These are phyloP conservation scores for Candida endomychidarum DNA, from an alignment of 805 yeast species.

Conservation along the genomic window DNA sequence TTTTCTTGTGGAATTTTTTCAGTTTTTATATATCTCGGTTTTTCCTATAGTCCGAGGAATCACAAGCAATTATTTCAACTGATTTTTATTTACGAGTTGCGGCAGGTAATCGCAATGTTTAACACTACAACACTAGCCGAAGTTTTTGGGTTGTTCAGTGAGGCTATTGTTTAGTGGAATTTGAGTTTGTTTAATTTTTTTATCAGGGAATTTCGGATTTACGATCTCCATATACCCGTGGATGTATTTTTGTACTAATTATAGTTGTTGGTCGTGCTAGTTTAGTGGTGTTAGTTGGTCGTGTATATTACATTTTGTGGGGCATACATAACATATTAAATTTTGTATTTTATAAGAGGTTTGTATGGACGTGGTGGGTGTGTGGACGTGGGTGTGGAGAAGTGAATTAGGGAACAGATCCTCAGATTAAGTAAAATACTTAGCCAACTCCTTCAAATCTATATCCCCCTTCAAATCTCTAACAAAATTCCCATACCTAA, in stretches of 20 bases:
- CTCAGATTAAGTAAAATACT: constrained; percentile 10
- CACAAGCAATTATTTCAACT: constrained; percentile 7
- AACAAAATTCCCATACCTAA: constrained; percentile 41
- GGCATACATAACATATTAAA: constrained; percentile 9
- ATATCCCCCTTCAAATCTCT: constrained; percentile 55
- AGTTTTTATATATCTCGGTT: constrained; percentile 2
- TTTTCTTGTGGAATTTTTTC: constrained; percentile 4
- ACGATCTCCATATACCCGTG: too few species aligned
- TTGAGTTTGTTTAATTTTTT: too few species aligned
- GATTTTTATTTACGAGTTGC: constrained; percentile 6
- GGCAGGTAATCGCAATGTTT: too few species aligned
- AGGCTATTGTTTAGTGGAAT: not conserved
- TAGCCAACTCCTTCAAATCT: constrained; percentile 44
- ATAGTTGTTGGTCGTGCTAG: too few species aligned
- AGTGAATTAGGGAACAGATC: too few species aligned
- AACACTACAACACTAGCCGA: too few species aligned
- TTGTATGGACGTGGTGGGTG: too few species aligned
- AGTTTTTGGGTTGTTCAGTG: not conserved
- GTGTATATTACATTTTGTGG: constrained; percentile 13
- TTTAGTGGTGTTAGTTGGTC: not conserved
- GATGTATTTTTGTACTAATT: too few species aligned
- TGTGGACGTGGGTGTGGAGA: too few species aligned
- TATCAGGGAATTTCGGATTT: too few species aligned
- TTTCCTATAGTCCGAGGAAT: constrained; percentile 6
- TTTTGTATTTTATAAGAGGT: too few species aligned